phyloP scores from a whole-genome alignment of 495 filamentous ascomycete species.

The Choiromyces venosus region DNA sequence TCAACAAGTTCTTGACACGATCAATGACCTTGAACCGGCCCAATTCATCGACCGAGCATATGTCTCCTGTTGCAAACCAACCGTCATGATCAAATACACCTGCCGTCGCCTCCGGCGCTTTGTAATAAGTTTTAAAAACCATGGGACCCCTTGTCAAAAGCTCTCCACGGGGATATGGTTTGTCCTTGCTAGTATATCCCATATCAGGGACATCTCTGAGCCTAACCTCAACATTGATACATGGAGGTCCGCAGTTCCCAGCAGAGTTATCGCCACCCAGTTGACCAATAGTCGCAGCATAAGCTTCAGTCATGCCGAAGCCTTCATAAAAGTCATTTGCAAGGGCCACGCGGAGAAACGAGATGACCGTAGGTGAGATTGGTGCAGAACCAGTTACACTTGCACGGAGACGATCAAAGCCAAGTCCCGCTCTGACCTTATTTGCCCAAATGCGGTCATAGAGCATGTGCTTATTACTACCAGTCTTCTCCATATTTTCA shows the following conservation, averaged over 20 bases:
- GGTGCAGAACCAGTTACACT: conserved; percentile 91
- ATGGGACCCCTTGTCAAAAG: conserved; percentile 72
- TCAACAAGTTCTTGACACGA: conserved; percentile 95
- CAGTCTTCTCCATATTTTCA: conserved; percentile 66
- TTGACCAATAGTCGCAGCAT: conserved; percentile 70
- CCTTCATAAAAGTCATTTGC: conserved; percentile 79
- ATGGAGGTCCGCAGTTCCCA: conserved; percentile 76
- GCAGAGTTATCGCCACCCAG: conserved; percentile 60
- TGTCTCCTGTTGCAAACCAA: conserved; percentile 96
- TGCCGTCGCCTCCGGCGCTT: conserved; percentile 76
- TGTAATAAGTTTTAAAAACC: conserved; percentile 79
- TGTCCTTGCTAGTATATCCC: conserved; percentile 86
- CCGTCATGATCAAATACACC: conserved; percentile 81
- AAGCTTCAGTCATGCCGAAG: conserved; percentile 94
- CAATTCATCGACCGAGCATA: conserved; percentile 71
- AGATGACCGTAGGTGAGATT: conserved; percentile 76
- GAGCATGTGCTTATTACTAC: conserved; percentile 73
- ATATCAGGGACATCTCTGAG: conserved; percentile 86
- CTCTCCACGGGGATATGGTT: conserved; percentile 89
- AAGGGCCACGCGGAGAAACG: conserved; percentile 80
- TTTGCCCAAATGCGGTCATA: conserved; percentile 93
- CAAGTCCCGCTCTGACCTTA: conserved; percentile 75
- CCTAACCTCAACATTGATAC: conserved; percentile 65
- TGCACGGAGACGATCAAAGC: conserved; percentile 63
- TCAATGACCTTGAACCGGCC: conserved; percentile 92